Evolutionary conservation across 805 yeast genomes (phyloP).

Genomic region (Zygosaccharomyces kombuchaensis): DNA sequence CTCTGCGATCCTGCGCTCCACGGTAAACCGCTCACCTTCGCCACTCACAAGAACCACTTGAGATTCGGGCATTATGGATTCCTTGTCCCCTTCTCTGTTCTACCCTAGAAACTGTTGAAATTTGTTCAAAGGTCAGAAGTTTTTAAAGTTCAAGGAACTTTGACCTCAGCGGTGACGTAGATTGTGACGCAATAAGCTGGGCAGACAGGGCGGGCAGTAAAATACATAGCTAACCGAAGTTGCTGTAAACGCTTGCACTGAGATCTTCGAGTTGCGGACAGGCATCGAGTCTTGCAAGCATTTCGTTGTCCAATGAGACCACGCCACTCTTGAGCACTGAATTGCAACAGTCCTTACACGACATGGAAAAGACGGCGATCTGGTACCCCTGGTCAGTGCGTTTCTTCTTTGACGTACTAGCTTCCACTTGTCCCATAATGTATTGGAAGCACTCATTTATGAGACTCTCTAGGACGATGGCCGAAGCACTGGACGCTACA

Average conservation of each 20-base stretch:
- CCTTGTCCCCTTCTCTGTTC: conserved; percentile 10
- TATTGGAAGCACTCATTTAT: conserved; percentile 31
- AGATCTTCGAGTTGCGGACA: conserved; percentile 66
- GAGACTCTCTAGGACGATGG: conserved; percentile 27
- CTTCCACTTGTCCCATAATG: conserved; percentile 26
- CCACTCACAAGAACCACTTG: conserved; percentile 60
- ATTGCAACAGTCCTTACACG: conserved; percentile 29
- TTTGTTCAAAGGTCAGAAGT: conserved; percentile 1
- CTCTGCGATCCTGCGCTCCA: conserved; percentile 78
- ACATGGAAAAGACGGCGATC: conserved; percentile 29
- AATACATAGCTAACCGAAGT: conserved; percentile 39
- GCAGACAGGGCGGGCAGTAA: background rate
- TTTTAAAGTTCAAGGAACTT: conserved; percentile 1
- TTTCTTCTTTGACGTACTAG: conserved; percentile 19
- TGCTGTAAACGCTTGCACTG: conserved; percentile 86
- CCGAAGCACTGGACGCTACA: conserved; percentile 31
- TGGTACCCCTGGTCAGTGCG: conserved; percentile 18
- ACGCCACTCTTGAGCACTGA: conserved; percentile 27
- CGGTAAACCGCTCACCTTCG: conserved; percentile 75
- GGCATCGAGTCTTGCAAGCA: conserved; percentile 23
- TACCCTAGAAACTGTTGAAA: background rate
- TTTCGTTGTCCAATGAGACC: conserved; percentile 24
- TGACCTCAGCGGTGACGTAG: conserved; percentile 1
- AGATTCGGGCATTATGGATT: conserved; percentile 9
- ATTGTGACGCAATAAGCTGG: conserved; percentile 1